These are phyloP conservation scores for Clarireedia homoeocarpa DNA, from an alignment of 2,329 filamentous ascomycete species.

Conservation along the genomic window DNA sequence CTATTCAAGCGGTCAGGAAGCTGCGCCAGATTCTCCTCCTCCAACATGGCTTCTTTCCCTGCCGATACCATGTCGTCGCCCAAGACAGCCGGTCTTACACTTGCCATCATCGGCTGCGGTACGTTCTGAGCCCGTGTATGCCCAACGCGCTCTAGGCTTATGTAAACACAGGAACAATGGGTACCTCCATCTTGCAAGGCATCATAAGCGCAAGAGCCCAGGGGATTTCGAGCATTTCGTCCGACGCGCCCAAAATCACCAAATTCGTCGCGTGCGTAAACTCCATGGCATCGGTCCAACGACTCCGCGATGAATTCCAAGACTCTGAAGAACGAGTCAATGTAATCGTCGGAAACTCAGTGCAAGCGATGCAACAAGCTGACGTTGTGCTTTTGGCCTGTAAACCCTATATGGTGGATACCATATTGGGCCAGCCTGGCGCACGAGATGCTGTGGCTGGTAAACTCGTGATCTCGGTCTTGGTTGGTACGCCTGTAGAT, in stretches of 20 bases:
- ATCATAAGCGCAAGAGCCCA: slow-evolving; percentile 18
- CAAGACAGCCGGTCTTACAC: background rate
- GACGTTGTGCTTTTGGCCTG: slow-evolving; percentile 74
- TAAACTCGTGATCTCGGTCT: slow-evolving; percentile 77
- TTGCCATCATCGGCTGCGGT: slow-evolving; percentile 6
- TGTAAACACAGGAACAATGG: slow-evolving; percentile 21
- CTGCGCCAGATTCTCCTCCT: background rate
- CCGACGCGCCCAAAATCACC: slow-evolving; percentile 17
- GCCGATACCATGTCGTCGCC: background rate
- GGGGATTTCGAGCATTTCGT: background rate
- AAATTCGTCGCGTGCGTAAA: slow-evolving; percentile 37
- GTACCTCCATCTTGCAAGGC: slow-evolving; percentile 22
- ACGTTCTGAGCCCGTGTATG: background rate
- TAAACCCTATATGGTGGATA: slow-evolving; percentile 69
- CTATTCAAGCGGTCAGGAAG: background rate
- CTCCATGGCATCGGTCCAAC: slow-evolving; percentile 31
- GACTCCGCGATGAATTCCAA: slow-evolving; percentile 29
- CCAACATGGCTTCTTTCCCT: background rate
- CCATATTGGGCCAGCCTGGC: slow-evolving; percentile 58
- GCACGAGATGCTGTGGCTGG: slow-evolving; percentile 66
- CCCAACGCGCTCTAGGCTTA: background rate
- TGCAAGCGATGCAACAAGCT: slow-evolving; percentile 56
- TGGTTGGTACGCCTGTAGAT: slow-evolving; percentile 65
- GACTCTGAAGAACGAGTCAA: slow-evolving; percentile 22
- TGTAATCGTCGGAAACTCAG: slow-evolving; percentile 47